Evolutionary conservation across 805 yeast species (phyloP).

Genomic region (Pachysolen tannophilus): DNA sequence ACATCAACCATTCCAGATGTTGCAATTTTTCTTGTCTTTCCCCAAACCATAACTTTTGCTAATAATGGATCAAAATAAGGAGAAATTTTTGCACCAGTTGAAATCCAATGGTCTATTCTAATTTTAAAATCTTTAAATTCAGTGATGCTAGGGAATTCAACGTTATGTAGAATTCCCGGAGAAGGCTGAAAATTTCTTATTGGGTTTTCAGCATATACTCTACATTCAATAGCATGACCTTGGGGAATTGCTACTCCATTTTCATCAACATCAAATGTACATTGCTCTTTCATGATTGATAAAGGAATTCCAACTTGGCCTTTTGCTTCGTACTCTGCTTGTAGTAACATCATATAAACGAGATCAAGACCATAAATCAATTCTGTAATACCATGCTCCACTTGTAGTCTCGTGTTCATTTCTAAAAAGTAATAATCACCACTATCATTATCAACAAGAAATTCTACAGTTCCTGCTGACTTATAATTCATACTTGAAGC

Average conservation of each 20-base stretch:
- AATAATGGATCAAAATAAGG: constrained; percentile 24
- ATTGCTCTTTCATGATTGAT: constrained; percentile 7
- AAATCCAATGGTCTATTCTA: constrained; percentile 21
- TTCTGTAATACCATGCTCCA: constrained; percentile 23
- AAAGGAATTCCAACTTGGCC: constrained; percentile 14
- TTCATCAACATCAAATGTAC: constrained; percentile 5
- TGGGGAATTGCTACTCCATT: constrained; percentile 15
- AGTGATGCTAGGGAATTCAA: constrained; percentile 11
- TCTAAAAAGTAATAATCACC: constrained; percentile 19
- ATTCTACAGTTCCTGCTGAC: constrained; percentile 24
- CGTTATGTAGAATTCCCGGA: constrained; percentile 19
- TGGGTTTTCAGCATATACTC: constrained; percentile 22
- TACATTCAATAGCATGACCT: constrained; percentile 22
- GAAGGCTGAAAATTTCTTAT: constrained; percentile 19
- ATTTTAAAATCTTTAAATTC: constrained; percentile 5
- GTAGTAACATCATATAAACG: constrained; percentile 18
- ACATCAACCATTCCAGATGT: constrained; percentile 15
- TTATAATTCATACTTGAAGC: constrained; percentile 18
- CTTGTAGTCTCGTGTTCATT: constrained; percentile 22
- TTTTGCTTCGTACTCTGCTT: constrained; percentile 17
- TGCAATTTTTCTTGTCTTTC: constrained; percentile 14
- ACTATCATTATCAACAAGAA: constrained; percentile 19
- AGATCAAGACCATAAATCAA: constrained; percentile 17
- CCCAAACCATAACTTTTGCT: constrained; percentile 22
- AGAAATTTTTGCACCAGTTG: constrained; percentile 18